Percentiles rank a stretch among this genome's conserved stretches.
Evolutionary conservation across 768 basidiomycete genomes (phyloP).

Genomic region (Suillus americanus): DNA sequence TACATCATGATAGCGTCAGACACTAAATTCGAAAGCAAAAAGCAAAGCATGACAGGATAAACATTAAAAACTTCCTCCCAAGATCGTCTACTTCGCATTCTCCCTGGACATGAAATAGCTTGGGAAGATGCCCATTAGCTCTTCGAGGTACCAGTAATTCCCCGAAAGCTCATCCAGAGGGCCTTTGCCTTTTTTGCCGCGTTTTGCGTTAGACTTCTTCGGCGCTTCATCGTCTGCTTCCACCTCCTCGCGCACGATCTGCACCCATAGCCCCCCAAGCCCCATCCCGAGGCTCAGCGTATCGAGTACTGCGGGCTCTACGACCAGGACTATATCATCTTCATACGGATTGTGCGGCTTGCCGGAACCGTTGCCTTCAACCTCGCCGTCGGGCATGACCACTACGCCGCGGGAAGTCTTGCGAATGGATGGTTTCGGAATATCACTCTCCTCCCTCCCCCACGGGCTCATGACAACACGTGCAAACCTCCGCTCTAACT

Average conservation of each 20-base stretch:
- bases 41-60: not conserved
- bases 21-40: not conserved
- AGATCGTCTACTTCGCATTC: slow-evolving; percentile 2
- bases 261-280: slow-evolving; percentile 66
- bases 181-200: slow-evolving; percentile 26
- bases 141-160: slow-evolving; percentile 61
- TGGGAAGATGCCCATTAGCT: slow-evolving; percentile 50
- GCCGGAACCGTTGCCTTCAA: slow-evolving; percentile 11
- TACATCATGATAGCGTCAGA: not conserved
- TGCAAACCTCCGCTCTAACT: slow-evolving; percentile 46
- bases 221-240: slow-evolving; percentile 4
- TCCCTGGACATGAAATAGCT: slow-evolving; percentile 44
- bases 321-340: slow-evolving; percentile 60
- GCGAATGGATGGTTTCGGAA: slow-evolving; percentile 36
- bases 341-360: slow-evolving; percentile 48
- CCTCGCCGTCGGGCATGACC: slow-evolving; percentile 21
- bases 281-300: slow-evolving; percentile 42
- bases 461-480: slow-evolving; percentile 58
- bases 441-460: slow-evolving; percentile 41
- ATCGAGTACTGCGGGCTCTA: slow-evolving; percentile 45
- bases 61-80: not conserved
- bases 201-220: slow-evolving; percentile 6
- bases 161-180: slow-evolving; percentile 23
- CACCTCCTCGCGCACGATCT: slow-evolving; percentile 46
- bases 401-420: slow-evolving; percentile 38